A percentile compares a stretch with the other conserved stretches of the same genome.
Conservation (phyloP, 192 early-diverging fungal species). For the Coemansia asiatica region DNA sequence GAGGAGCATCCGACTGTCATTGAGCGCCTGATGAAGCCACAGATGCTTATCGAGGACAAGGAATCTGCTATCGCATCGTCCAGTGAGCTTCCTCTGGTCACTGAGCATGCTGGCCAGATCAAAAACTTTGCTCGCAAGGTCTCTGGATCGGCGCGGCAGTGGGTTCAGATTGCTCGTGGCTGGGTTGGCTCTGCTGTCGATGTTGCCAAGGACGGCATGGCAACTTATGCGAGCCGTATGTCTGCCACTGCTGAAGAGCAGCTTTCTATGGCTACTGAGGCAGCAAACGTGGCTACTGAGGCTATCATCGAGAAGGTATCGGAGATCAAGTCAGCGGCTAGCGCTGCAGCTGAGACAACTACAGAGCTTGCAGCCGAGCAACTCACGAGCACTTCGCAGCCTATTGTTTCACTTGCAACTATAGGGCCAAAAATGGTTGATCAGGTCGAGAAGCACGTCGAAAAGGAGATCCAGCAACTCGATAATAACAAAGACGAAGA, state of each 20-base stretch:
- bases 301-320: conserved; percentile 1
- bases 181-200: conserved; percentile 39
- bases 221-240: conserved; percentile 19
- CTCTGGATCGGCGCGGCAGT: conserved; percentile 49
- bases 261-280: conserved; percentile 20
- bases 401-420: background rate
- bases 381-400: conserved; percentile 7
- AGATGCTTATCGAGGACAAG: background rate
- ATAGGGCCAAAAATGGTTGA: background rate
- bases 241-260: conserved; percentile 21
- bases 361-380: conserved; percentile 3
- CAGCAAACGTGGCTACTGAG: background rate
- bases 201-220: conserved; percentile 25
- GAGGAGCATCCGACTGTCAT: conserved; percentile 39
- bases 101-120: conserved; percentile 14
- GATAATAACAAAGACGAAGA: background rate
- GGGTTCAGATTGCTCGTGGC: conserved; percentile 45
- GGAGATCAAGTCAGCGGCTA: background rate
- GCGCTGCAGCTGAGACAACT: conserved; percentile 1
- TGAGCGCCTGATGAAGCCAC: conserved; percentile 10
- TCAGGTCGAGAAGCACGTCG: background rate
- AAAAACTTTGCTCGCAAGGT: conserved; percentile 26
- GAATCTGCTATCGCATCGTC: conserved; percentile 7
- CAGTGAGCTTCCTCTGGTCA: background rate
- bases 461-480: background rate